Base-by-base conservation (phyloP, 1,284 basidiomycete species). In the Porogramme epimiltina region DNA sequence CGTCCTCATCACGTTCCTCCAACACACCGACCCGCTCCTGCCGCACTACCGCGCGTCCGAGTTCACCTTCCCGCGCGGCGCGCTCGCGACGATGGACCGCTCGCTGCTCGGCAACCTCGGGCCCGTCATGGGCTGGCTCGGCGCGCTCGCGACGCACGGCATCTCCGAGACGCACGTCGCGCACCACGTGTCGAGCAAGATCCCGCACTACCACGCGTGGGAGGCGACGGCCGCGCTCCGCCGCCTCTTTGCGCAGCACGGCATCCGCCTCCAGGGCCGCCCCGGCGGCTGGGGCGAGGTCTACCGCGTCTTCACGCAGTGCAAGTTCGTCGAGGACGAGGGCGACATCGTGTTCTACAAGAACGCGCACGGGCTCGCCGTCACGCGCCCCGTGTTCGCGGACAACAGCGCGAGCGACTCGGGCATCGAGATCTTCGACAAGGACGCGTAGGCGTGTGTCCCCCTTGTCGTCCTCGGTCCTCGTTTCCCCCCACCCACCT, bases 31-130 rank as follows among this genome's bases (percentile, higher is more conserved):
- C 75, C 93, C 95, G 19, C 70, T 90, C 39, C 80, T 98, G 26
- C 95, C 95, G 47, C 96, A 99, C 76, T 99, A 98, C 82, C 90
- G 92, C 61, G 85, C 89, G 22, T 73, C 87, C 42, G 85, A 90
- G 65, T 98, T 96, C 81, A 97, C 89, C 42, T 99, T 99, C 81
- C 80, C 90, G 47, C 93, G 96, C 64, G 96, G 96, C 56, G 96
- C 96, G 18, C 85, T 99, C 46, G 79, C 92, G 57, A 99, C 96
- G 19, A 80, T 98, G 42, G 95, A 99, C 73, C 93, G 97, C 55
- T 84, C 75, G 62, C 84, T 95, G 59, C 78, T 97, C 36, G 93
- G 93, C 46, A 90, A 89, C 62, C 79, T 85, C 53, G 93, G 92
- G 42, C 72, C 68, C 25, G 61, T 85, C 60, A 85, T 84, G 79